Evolutionary conservation across 192 early-diverging fungal species (phyloP).

Genomic region (Coemansia sp.): DNA sequence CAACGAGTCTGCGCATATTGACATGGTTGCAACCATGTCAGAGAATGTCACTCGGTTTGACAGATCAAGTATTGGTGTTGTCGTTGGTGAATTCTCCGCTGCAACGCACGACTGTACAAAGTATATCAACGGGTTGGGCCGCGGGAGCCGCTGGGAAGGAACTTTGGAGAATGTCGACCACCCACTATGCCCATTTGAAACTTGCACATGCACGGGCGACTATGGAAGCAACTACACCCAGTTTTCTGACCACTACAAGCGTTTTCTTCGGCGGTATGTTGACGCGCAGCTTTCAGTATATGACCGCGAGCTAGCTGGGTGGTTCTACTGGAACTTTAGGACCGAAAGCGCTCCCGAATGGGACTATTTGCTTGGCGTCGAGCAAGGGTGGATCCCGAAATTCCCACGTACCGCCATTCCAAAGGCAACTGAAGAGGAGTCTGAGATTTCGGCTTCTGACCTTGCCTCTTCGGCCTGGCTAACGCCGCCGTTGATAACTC

Average conservation of each 20-base stretch:
- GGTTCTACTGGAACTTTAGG: slow-evolving; percentile 76
- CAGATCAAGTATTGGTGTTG: slow-evolving; percentile 54
- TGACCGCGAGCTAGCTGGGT: slow-evolving; percentile 56
- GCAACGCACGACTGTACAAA: slow-evolving; percentile 74
- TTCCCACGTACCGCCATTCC: slow-evolving; percentile 37
- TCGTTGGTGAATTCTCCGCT: slow-evolving; percentile 71
- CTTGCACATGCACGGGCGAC: slow-evolving; percentile 57
- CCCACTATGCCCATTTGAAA: slow-evolving; percentile 43
- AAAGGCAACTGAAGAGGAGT: background rate
- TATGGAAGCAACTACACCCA: slow-evolving; percentile 46
- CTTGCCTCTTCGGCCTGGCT: background rate
- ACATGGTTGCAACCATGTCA: slow-evolving; percentile 33
- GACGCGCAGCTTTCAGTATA: slow-evolving; percentile 62
- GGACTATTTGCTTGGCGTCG: slow-evolving; percentile 66
- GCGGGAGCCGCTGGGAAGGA: slow-evolving; percentile 64
- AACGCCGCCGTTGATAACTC: background rate
- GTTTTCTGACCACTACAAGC: slow-evolving; percentile 56
- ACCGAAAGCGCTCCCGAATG: slow-evolving; percentile 70
- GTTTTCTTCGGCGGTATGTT: slow-evolving; percentile 57
- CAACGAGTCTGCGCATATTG: slow-evolving; percentile 37
- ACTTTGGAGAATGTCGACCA: slow-evolving; percentile 36
- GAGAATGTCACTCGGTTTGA: slow-evolving; percentile 39
- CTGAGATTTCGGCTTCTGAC: slow-evolving; percentile 2
- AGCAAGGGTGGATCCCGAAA: slow-evolving; percentile 65
- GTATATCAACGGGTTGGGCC: slow-evolving; percentile 66